Conservation (phyloP, 257 asterid species). For the Nicotiana knightiana region DNA sequence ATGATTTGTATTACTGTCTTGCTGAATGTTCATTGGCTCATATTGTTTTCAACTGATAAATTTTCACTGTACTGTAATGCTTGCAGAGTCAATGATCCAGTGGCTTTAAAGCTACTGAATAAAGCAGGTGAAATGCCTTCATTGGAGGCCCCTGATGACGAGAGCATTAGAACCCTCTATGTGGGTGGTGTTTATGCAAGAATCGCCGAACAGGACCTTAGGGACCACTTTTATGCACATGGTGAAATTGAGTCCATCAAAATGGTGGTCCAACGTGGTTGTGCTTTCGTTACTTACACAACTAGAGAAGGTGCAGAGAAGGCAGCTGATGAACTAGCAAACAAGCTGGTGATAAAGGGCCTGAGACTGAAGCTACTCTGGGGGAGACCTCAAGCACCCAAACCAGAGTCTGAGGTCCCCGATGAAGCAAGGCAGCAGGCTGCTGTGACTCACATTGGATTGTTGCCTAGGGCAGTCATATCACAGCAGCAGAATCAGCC, state of each 20-base stretch:
- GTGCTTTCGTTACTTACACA: slow-evolving; percentile 90
- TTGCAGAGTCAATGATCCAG: slow-evolving; percentile 86
- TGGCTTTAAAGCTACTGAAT: slow-evolving; percentile 77
- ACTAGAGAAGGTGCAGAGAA: slow-evolving; percentile 92
- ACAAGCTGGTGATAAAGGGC: slow-evolving; percentile 86
- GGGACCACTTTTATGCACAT: slow-evolving; percentile 93
- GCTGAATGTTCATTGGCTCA: background rate
- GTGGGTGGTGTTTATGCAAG: slow-evolving; percentile 92
- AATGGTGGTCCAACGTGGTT: slow-evolving; percentile 82
- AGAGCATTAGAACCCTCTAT: slow-evolving; percentile 86
- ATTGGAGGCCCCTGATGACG: slow-evolving; percentile 94
- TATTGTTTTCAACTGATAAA: background rate
- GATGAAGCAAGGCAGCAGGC: slow-evolving; percentile 82
- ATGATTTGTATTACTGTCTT: background rate
- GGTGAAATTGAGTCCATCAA: slow-evolving; percentile 95
- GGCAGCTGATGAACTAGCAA: slow-evolving; percentile 92
- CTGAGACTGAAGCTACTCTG: slow-evolving; percentile 84
- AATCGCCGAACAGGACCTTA: slow-evolving; percentile 73
- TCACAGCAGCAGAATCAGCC: slow-evolving; percentile 90
- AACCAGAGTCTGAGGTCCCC: slow-evolving; percentile 52
- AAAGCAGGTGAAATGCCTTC: slow-evolving; percentile 99
- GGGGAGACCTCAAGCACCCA: slow-evolving; percentile 89
- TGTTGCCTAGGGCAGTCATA: slow-evolving; percentile 82
- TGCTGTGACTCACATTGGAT: slow-evolving; percentile 67
- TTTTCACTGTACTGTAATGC: background rate